Percentiles rank a stretch among this genome's conserved stretches.
phyloP scores from a whole-genome alignment of 768 basidiomycete species.

The Hygrocybe coccinea region DNA sequence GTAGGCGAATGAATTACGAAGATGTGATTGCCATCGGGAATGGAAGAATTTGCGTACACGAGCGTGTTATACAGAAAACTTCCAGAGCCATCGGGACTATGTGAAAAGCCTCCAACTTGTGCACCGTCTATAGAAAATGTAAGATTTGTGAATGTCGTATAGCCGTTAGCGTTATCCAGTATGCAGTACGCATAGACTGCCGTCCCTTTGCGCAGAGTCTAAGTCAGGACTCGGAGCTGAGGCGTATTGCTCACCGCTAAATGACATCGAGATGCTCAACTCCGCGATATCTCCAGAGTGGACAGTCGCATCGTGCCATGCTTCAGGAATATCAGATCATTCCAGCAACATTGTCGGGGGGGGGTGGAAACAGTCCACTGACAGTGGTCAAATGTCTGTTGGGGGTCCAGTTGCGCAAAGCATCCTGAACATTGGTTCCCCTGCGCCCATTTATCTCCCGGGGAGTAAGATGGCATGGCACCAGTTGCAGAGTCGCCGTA shows the following conservation, averaged over 20 bases:
- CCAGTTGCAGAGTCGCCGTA: constrained; percentile 17
- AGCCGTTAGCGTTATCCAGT: constrained; percentile 12
- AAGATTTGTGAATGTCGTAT: constrained; percentile 6
- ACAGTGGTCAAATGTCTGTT: constrained; percentile 5
- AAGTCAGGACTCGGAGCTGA: not conserved
- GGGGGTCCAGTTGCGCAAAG: constrained; percentile 6
- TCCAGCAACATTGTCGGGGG: too few species aligned
- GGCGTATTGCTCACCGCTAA: not conserved
- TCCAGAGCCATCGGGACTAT: constrained; percentile 11
- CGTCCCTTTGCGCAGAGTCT: constrained; percentile 8
- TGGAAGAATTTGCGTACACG: constrained; percentile 12
- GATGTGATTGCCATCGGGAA: constrained; percentile 14
- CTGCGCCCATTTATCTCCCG: constrained; percentile 5
- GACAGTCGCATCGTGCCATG: constrained; percentile 9
- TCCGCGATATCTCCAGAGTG: constrained; percentile 7
- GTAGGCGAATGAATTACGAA: constrained; percentile 16
- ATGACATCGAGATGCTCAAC: constrained; percentile 14
- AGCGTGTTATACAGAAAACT: constrained; percentile 12
- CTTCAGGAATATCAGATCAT: too few species aligned
- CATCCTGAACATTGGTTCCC: constrained; percentile 9
- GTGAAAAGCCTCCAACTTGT: constrained; percentile 12
- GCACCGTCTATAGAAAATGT: constrained; percentile 16
- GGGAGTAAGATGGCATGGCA: constrained; percentile 10
- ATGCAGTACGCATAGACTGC: constrained; percentile 20
- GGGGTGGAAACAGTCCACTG: constrained; percentile 16